A percentile compares a stretch with the other conserved stretches of the same genome.
Evolutionary conservation across 2,329 filamentous ascomycete species (phyloP).

Genomic region (Lizonia empirigonia): DNA sequence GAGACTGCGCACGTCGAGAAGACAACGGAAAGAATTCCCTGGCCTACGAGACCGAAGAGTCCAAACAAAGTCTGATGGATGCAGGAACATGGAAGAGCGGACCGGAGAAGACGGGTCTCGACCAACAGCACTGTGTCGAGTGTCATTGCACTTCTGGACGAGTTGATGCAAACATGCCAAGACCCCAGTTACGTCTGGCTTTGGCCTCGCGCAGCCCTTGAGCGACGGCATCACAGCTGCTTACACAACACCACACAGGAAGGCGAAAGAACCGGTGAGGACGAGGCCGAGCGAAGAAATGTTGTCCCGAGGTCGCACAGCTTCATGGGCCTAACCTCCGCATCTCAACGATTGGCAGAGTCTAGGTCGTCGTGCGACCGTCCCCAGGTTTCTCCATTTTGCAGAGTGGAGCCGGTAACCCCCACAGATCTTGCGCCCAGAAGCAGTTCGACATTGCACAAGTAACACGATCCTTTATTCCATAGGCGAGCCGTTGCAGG

Average conservation of each 20-base stretch:
- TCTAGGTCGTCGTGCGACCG: slow-evolving; percentile 8
- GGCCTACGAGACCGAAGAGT: background rate
- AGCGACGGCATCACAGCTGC: too few relatives aligned
- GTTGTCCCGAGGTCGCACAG: background rate
- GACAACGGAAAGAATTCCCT: background rate
- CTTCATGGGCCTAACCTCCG: background rate
- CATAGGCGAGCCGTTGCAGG: slow-evolving; percentile 12
- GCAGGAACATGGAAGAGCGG: background rate
- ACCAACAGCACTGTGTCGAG: background rate
- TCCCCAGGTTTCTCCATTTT: slow-evolving; percentile 5
- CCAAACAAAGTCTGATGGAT: background rate
- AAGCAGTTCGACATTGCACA: slow-evolving; percentile 2
- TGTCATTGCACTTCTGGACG: background rate
- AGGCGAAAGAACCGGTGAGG: background rate
- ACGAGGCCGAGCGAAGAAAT: background rate
- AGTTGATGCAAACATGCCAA: slow-evolving; percentile 4
- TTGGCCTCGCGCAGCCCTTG: too few relatives aligned
- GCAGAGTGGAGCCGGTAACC: background rate
- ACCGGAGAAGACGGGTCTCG: background rate
- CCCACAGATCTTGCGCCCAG: slow-evolving; percentile 7
- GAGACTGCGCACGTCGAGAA: too few relatives aligned
- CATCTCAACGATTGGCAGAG: background rate
- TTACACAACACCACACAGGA: background rate
- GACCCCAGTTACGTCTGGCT: background rate
- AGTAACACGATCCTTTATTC: background rate